Evolutionary conservation across 805 yeast species (phyloP).

Genomic region (Yamadazyma kitorensis): DNA sequence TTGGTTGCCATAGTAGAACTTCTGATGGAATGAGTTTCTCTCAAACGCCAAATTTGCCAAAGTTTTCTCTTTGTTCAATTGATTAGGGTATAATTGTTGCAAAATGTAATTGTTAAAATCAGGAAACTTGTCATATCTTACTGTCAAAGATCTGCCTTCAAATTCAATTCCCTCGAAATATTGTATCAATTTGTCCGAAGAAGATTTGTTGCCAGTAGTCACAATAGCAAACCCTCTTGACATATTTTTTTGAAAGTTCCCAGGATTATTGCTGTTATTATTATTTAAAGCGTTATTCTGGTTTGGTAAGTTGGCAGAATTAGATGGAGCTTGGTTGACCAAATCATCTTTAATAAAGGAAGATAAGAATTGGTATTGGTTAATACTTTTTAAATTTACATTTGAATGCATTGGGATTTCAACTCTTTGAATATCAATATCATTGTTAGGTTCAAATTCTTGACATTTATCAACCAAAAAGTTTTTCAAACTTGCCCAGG

Average conservation of each 20-base stretch:
- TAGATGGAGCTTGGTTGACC: neutral
- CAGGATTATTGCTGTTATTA: neutral
- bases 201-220: slow-evolving; percentile 43
- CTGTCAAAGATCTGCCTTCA: slow-evolving; percentile 59
- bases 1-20: slow-evolving; percentile 24
- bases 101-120: slow-evolving; percentile 30
- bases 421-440: slow-evolving; percentile 30
- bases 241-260: neutral
- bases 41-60: slow-evolving; percentile 29
- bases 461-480: slow-evolving; percentile 23
- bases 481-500: slow-evolving; percentile 31
- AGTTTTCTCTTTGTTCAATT: slow-evolving; percentile 9
- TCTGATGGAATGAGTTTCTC: slow-evolving; percentile 29
- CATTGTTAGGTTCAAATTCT: slow-evolving; percentile 24
- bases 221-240: slow-evolving; percentile 66
- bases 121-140: slow-evolving; percentile 57
- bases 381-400: too few species aligned
- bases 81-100: slow-evolving; percentile 18
- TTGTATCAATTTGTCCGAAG: slow-evolving; percentile 48
- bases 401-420: slow-evolving; percentile 39
- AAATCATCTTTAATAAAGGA: too few species aligned
- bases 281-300: too few species aligned
- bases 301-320: neutral
- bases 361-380: slow-evolving; percentile 8
- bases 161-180: slow-evolving; percentile 51